Evolutionary conservation across 352 stramenopile genomes (phyloP).

Genomic region (Phytophthora boehmeriae): DNA sequence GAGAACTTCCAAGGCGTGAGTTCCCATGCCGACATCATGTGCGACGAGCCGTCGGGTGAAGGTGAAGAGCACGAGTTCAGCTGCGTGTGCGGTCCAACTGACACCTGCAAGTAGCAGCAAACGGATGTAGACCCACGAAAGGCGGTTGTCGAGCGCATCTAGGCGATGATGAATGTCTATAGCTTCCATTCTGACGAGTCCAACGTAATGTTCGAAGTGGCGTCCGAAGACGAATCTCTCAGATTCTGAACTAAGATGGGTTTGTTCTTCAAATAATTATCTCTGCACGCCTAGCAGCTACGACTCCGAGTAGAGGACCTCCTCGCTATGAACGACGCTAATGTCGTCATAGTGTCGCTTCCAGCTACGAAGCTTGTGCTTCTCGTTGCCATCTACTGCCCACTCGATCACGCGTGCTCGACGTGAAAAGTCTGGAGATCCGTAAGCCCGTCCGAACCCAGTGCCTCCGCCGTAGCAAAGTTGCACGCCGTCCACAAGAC

Average conservation of each 20-base stretch:
- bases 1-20: slow-evolving; percentile 25
- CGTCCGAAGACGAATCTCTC: not conserved
- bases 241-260: not conserved
- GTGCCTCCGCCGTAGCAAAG: slow-evolving; percentile 62
- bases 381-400: slow-evolving; percentile 41
- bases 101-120: slow-evolving; percentile 29
- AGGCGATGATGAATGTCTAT: not conserved
- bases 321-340: slow-evolving; percentile 19
- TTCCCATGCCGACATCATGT: slow-evolving; percentile 24
- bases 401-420: slow-evolving; percentile 65
- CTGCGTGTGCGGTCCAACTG: slow-evolving; percentile 38
- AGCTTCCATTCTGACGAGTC: not conserved
- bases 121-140: slow-evolving; percentile 31
- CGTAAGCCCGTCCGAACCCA: slow-evolving; percentile 52
- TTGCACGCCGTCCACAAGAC: slow-evolving; percentile 43
- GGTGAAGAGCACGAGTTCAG: slow-evolving; percentile 37
- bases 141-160: slow-evolving; percentile 12
- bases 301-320: slow-evolving; percentile 39
- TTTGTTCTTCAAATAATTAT: slow-evolving; percentile 27
- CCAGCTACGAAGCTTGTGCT: slow-evolving; percentile 49
- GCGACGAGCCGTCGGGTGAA: slow-evolving; percentile 31
- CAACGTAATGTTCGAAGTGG: not conserved
- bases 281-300: slow-evolving; percentile 5
- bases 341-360: slow-evolving; percentile 45
- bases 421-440: slow-evolving; percentile 33